Conservation (phyloP, 495 filamentous ascomycete genomes). For the Penicillium odoratum region DNA sequence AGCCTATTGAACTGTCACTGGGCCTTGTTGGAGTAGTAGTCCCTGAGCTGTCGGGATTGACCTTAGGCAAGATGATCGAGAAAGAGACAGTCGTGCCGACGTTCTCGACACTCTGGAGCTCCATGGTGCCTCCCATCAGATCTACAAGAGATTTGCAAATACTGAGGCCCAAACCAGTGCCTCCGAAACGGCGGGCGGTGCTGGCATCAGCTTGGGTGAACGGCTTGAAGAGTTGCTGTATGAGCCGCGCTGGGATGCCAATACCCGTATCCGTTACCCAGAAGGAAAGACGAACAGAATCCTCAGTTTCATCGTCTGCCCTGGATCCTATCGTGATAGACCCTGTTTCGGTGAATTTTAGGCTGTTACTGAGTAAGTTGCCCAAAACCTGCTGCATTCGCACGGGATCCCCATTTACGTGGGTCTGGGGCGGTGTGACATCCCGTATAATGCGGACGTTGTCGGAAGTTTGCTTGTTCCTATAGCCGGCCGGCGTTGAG, state of each 20-base stretch:
- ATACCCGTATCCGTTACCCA: constrained; percentile 84
- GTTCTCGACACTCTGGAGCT: constrained; percentile 69
- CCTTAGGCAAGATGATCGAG: constrained; percentile 73
- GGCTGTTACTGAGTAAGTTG: constrained; percentile 82
- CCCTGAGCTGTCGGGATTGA: constrained; percentile 29
- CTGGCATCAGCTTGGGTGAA: constrained; percentile 85
- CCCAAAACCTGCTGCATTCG: constrained; percentile 84
- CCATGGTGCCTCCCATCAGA: constrained; percentile 78
- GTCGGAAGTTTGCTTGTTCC: constrained; percentile 60
- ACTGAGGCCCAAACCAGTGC: constrained; percentile 81
- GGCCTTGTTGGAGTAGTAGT: background rate
- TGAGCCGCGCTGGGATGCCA: constrained; percentile 63
- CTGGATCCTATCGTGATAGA: constrained; percentile 73
- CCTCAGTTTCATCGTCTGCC: constrained; percentile 64
- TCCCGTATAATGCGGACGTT: constrained; percentile 33
- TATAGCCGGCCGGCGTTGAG: constrained; percentile 52
- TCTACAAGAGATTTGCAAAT: constrained; percentile 91
- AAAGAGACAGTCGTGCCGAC: constrained; percentile 83
- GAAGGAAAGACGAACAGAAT: constrained; percentile 67
- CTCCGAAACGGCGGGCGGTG: constrained; percentile 80
- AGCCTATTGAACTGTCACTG: background rate
- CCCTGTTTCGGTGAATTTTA: constrained; percentile 72
- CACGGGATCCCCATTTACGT: constrained; percentile 81
- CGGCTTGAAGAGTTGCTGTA: constrained; percentile 73
- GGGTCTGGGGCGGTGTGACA: constrained; percentile 57